Evolutionary conservation across 2,329 filamentous ascomycete species (phyloP).

Genomic region (Elsinoe necatrix): DNA sequence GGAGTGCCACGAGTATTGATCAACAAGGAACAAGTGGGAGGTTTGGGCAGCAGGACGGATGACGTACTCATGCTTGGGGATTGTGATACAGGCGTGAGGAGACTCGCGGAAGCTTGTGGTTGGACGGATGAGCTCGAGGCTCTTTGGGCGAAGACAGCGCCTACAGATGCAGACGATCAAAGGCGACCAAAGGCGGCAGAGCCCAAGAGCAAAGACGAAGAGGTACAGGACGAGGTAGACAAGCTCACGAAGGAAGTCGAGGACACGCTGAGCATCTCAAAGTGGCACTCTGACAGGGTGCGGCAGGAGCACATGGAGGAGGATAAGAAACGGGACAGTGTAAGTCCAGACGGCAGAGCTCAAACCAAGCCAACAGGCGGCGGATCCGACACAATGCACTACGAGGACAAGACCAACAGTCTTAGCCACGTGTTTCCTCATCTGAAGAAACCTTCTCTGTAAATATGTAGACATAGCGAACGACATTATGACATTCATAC

Average conservation of each 20-base stretch:
- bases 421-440: slow-evolving; percentile 21
- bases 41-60: slow-evolving; percentile 65
- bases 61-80: slow-evolving; percentile 78
- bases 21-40: slow-evolving; percentile 76
- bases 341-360: background rate
- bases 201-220: slow-evolving; percentile 43
- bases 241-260: slow-evolving; percentile 52
- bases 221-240: slow-evolving; percentile 49
- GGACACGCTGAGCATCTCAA: slow-evolving; percentile 43
- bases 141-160: slow-evolving; percentile 61
- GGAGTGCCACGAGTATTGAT: slow-evolving; percentile 70
- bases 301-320: slow-evolving; percentile 12
- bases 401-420: slow-evolving; percentile 15
- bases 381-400: slow-evolving; percentile 7
- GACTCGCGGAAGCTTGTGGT: slow-evolving; percentile 68
- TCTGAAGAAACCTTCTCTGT: slow-evolving; percentile 14
- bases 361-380: background rate
- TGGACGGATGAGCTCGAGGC: slow-evolving; percentile 78
- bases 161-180: slow-evolving; percentile 40
- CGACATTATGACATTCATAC: background rate
- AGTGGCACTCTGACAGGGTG: slow-evolving; percentile 35
- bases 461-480: slow-evolving; percentile 2
- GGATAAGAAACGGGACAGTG: slow-evolving; percentile 5
- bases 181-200: slow-evolving; percentile 16
- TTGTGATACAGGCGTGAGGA: slow-evolving; percentile 73